Base-by-base conservation (phyloP, 495 filamentous ascomycete genomes). In the Aspergillus sclerotioniger region DNA sequence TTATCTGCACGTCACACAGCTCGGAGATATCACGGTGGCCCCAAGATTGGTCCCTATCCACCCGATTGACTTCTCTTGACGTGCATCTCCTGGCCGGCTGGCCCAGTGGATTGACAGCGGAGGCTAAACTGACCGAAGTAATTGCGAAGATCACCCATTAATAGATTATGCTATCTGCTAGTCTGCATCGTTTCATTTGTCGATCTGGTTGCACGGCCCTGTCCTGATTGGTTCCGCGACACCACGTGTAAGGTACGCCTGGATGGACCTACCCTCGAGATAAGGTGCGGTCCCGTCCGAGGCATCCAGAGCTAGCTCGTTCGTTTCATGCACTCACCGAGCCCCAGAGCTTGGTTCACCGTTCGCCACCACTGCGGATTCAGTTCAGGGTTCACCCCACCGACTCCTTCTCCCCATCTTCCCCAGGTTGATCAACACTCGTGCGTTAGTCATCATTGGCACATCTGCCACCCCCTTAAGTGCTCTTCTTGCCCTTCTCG, bases 401-500 rank as follows among this genome's bases (percentile, higher is more conserved):
- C 37, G 37, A 13, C 8, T 41, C 37, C 4, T 12, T 41, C 37
- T 41, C 37, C 37, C 37, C 37, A n/a, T 41, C 37, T 41, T 41
- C 37, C 37, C 37, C 37, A 41, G 37, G 37, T 41, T 41, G 37
- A 41, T 41, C 37, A 41, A 15, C 10, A 41, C 37, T n/a, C 37
- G 37, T n/a, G 10, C 13, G 37, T 41, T 41, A 41, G 37, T 41
- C 37, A 41, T 41, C 37, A 41, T 15, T 41, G 5, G 13, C n/a
- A 13, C 37, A 50, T 8, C 20, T 28, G 2, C 46, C n/a, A 13
- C 21, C 28, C 16, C 20, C 44, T 68, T 54, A 76, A 32, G 75
- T 72, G 61, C 73, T 73, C 69, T 79, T 77, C 73, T 78, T 79
- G 25, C 68, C 73, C 62, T 71, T 74, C 64, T 96, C 90, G 58